These are phyloP conservation scores for Aspergillus glaucus DNA, from an alignment of 2,329 filamentous ascomycete genomes.

Conservation along the genomic window DNA sequence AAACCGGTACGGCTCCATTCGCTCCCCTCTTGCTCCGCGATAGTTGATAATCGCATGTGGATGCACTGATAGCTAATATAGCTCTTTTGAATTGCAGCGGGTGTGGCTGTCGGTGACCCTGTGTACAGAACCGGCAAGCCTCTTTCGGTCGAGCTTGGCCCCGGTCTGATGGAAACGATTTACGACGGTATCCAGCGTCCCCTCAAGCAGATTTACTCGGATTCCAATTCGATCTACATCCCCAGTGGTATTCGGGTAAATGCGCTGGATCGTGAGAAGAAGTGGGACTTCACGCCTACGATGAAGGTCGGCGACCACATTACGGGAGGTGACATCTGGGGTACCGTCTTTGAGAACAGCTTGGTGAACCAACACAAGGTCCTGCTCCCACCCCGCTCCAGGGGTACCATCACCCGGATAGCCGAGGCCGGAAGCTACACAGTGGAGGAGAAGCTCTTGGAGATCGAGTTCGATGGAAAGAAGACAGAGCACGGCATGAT, in stretches of 20 bases:
- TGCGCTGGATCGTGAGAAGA: slow-evolving; percentile 80
- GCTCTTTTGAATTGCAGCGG: slow-evolving; percentile 48
- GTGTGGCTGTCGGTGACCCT: slow-evolving; percentile 91
- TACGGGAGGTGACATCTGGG: slow-evolving; percentile 92
- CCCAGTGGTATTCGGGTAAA: slow-evolving; percentile 86
- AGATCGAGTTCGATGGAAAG: slow-evolving; percentile 94
- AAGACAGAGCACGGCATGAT: slow-evolving; percentile 96
- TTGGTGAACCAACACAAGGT: slow-evolving; percentile 92
- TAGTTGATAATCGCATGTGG: background rate
- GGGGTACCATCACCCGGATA: slow-evolving; percentile 88
- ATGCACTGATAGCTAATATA: background rate
- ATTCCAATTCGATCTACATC: slow-evolving; percentile 89
- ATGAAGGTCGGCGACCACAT: slow-evolving; percentile 95
- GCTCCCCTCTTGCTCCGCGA: background rate
- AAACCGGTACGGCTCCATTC: slow-evolving; percentile 62
- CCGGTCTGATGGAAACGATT: slow-evolving; percentile 96
- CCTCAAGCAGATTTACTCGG: slow-evolving; percentile 72
- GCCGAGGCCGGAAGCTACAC: slow-evolving; percentile 86
- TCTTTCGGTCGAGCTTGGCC: slow-evolving; percentile 92
- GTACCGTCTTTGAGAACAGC: slow-evolving; percentile 91
- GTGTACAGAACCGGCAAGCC: slow-evolving; percentile 89
- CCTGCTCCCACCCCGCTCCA: slow-evolving; percentile 78
- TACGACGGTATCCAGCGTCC: slow-evolving; percentile 99
- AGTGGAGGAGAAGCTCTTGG: slow-evolving; percentile 86
- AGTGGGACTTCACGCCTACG: slow-evolving; percentile 89